These are phyloP conservation scores for Fonsecaea monophora DNA, from an alignment of 2,329 filamentous ascomycete species.

Conservation along the genomic window DNA sequence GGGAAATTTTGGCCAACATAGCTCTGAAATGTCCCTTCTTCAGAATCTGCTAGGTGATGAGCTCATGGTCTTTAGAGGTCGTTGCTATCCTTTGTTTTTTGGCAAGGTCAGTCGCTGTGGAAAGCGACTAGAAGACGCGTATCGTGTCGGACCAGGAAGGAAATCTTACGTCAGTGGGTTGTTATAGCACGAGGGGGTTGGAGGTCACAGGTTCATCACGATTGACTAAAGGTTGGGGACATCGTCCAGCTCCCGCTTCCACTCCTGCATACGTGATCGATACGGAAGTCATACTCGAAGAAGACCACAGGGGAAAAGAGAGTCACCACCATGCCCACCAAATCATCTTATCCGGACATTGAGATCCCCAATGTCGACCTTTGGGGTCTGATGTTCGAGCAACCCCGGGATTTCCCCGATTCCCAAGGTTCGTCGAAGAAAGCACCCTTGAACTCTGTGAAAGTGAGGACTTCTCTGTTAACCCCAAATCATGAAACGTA, in stretches of 20 bases:
- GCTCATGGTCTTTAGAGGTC: background rate
- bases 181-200: too few relatives aligned
- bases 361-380: conserved; percentile 77
- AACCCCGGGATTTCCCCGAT: conserved; percentile 37
- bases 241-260: too few relatives aligned
- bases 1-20: background rate
- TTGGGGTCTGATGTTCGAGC: conserved; percentile 66
- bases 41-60: background rate
- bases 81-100: too few relatives aligned
- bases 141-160: too few relatives aligned
- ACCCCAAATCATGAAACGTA: background rate
- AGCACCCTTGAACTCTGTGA: background rate
- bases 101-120: too few relatives aligned
- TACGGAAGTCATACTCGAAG: background rate
- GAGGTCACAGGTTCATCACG: too few relatives aligned
- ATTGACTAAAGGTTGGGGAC: too few relatives aligned
- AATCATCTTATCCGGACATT: conserved; percentile 69
- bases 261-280: too few relatives aligned
- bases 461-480: background rate
- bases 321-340: conserved; percentile 67
- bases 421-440: conserved; percentile 29
- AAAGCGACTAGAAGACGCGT: too few relatives aligned
- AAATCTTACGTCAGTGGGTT: too few relatives aligned
- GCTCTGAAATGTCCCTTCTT: background rate
- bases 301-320: background rate